Conservation (phyloP, 257 asterid genomes). For the Verbascum thapsus region DNA sequence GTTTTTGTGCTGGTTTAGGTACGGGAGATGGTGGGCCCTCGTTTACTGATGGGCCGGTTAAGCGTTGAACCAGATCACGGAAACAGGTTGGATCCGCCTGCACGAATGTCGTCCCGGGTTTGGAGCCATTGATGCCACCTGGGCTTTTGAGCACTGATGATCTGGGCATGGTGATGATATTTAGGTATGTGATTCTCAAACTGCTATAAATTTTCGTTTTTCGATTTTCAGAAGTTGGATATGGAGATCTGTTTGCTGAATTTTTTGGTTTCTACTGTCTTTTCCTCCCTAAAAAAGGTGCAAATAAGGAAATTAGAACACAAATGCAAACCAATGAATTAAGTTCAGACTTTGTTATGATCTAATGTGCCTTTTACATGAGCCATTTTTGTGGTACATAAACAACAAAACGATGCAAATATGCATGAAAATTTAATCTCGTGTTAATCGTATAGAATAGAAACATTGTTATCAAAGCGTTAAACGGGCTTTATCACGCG, state of each 20-base stretch:
- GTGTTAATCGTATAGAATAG: too few species aligned
- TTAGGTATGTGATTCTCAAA: too few species aligned
- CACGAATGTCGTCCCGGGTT: slow-evolving; percentile 32
- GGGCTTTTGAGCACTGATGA: slow-evolving; percentile 18
- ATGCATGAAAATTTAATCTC: too few species aligned
- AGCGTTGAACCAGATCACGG: slow-evolving; percentile 42
- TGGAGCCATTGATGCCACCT: slow-evolving; percentile 16
- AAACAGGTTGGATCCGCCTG: slow-evolving; percentile 41
- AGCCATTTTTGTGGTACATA: not conserved
- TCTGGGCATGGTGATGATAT: slow-evolving; percentile 21
- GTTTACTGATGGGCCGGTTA: slow-evolving; percentile 37
- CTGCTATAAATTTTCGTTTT: too few species aligned
- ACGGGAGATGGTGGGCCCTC: slow-evolving; percentile 25
- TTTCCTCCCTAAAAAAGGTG: too few species aligned
- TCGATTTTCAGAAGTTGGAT: not conserved
- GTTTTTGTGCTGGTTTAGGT: slow-evolving; percentile 35
- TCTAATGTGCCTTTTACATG: too few species aligned
- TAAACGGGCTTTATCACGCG: too few species aligned
- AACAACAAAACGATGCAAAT: not conserved
- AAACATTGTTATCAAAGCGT: too few species aligned
- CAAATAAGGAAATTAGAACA: too few species aligned
- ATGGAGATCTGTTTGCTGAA: too few species aligned
- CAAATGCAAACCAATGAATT: not conserved
- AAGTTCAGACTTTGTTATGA: not conserved
- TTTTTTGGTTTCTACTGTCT: too few species aligned